Percentiles rank a stretch among this genome's conserved stretches.
Evolutionary conservation across 306 rosid species (phyloP).

Genomic region (Citrullus amarus): DNA sequence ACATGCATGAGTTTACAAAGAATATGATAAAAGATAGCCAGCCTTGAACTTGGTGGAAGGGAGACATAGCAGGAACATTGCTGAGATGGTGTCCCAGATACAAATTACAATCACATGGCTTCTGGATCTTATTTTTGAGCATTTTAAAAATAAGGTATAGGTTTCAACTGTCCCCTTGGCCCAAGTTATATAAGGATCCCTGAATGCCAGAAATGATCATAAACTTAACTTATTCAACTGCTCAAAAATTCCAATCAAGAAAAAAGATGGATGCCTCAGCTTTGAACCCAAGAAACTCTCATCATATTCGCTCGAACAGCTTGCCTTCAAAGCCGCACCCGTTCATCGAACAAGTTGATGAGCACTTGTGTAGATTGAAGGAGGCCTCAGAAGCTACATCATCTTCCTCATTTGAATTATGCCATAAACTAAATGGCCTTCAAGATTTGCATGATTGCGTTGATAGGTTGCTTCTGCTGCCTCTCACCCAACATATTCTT

Average conservation of each 20-base stretch:
- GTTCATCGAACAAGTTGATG: slow-evolving; percentile 1
- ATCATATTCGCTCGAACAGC: slow-evolving; percentile 20
- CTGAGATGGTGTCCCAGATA: slow-evolving; percentile 5
- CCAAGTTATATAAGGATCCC: neutral
- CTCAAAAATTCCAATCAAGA: neutral
- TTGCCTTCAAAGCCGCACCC: slow-evolving; percentile 26
- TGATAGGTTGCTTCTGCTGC: slow-evolving; percentile 19
- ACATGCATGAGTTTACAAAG: neutral
- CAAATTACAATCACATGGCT: slow-evolving; percentile 5
- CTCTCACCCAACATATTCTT: slow-evolving; percentile 9
- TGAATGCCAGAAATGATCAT: neutral
- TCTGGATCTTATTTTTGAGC: neutral
- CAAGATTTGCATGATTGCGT: slow-evolving; percentile 17
- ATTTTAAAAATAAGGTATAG: neutral
- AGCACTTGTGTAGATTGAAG: slow-evolving; percentile 9
- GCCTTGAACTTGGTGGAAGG: slow-evolving; percentile 7
- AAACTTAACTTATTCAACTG: neutral
- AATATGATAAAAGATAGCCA: neutral
- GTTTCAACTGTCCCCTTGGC: slow-evolving; percentile 1
- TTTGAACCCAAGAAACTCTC: neutral
- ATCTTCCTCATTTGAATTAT: slow-evolving; percentile 13
- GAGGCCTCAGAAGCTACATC: slow-evolving; percentile 6
- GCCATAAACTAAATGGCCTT: slow-evolving; percentile 8
- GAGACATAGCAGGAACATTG: slow-evolving; percentile 18
- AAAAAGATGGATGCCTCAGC: slow-evolving; percentile 11